phyloP scores from a whole-genome alignment of 768 basidiomycete genomes.

The Hebeloma cylindrosporum region DNA sequence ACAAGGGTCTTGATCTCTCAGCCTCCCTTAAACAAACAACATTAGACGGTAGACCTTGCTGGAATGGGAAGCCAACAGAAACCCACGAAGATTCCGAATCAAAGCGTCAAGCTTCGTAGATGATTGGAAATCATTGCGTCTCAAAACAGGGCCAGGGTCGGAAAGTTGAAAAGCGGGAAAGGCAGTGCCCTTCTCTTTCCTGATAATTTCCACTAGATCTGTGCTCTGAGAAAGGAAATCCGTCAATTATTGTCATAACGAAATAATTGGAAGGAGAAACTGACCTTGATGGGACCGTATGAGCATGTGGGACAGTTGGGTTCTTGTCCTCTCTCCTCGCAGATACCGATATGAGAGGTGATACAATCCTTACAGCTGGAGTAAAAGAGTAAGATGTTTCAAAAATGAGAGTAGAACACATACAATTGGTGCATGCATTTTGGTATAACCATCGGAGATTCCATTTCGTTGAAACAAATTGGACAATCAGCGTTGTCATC shows the following conservation, averaged over 20 bases:
- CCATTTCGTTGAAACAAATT: conserved; percentile 79
- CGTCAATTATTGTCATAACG: not conserved
- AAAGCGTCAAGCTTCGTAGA: conserved; percentile 92
- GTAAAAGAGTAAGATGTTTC: conserved; percentile 1
- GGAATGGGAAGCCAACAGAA: not conserved
- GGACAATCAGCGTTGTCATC: conserved; percentile 65
- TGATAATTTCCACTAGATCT: conserved; percentile 65
- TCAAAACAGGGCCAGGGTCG: conserved; percentile 51
- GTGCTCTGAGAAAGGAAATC: conserved; percentile 39
- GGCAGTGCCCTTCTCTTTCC: conserved; percentile 28
- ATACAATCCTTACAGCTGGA: conserved; percentile 87
- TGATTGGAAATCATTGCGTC: conserved; percentile 82
- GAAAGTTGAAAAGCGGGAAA: conserved; percentile 34
- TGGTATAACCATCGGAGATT: conserved; percentile 67
- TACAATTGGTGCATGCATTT: conserved; percentile 78
- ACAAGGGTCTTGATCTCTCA: conserved; percentile 69
- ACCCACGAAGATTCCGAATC: conserved; percentile 65
- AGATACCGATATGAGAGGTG: conserved; percentile 64
- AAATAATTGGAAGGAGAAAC: not conserved
- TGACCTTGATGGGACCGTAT: conserved; percentile 63
- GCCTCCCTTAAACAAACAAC: conserved; percentile 43
- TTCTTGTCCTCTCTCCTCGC: conserved; percentile 68
- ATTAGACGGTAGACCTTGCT: not conserved
- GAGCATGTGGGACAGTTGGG: conserved; percentile 81
- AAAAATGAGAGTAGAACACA: conserved; percentile 17